Evolutionary conservation across 495 filamentous ascomycete genomes (phyloP).

Genomic region (Oleoguttula mirabilis): DNA sequence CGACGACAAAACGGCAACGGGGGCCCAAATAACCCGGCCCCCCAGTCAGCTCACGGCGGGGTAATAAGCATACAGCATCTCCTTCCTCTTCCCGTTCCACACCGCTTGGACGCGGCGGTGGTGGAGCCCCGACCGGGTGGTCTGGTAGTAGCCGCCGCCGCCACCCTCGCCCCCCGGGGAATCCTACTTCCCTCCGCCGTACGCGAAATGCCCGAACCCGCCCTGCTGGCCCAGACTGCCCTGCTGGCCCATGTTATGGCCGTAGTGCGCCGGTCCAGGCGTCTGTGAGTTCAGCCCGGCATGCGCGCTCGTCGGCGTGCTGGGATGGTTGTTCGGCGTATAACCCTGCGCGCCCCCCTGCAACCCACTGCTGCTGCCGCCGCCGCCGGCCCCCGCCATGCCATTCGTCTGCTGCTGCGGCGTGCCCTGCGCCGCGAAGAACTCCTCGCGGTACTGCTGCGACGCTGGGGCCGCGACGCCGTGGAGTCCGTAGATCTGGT

Average conservation of each 20-base stretch:
- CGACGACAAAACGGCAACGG: too few relatives aligned
- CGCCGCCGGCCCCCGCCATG: not conserved
- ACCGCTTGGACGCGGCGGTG: too few relatives aligned
- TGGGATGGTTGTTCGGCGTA: slow-evolving; percentile 18
- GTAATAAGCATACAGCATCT: too few relatives aligned
- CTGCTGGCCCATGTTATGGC: not conserved
- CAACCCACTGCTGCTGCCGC: slow-evolving; percentile 1
- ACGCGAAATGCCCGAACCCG: slow-evolving; percentile 15
- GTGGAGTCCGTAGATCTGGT: slow-evolving; percentile 84
- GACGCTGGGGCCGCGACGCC: slow-evolving; percentile 43
- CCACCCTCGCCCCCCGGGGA: too few relatives aligned
- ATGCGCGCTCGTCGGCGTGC: slow-evolving; percentile 28
- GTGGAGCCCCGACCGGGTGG: too few relatives aligned
- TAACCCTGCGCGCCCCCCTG: slow-evolving; percentile 15
- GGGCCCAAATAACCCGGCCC: too few relatives aligned
- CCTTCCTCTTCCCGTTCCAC: too few relatives aligned
- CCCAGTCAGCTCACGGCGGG: too few relatives aligned
- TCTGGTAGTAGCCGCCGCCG: too few relatives aligned
- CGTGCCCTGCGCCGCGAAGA: slow-evolving; percentile 24
- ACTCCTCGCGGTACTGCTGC: slow-evolving; percentile 29
- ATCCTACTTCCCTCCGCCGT: too few relatives aligned
- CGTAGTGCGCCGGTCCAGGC: slow-evolving; percentile 15
- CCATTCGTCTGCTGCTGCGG: slow-evolving; percentile 16
- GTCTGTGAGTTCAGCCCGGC: slow-evolving; percentile 24
- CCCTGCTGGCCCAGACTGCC: slow-evolving; percentile 6